Base-by-base conservation (phyloP, 495 filamentous ascomycete species). In the Wilcoxina mikolae region DNA sequence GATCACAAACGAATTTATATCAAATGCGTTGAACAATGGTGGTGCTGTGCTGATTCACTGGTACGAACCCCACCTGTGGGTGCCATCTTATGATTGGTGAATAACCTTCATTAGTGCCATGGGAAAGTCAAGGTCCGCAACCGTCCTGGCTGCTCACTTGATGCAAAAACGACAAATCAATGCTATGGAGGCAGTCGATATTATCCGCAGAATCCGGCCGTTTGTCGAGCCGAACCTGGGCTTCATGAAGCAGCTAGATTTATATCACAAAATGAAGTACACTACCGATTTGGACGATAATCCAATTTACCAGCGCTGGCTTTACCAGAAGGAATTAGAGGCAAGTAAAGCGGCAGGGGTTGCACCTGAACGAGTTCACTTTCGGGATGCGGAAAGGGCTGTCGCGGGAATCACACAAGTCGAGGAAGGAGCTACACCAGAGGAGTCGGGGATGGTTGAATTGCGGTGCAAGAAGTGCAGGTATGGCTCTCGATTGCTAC, bases 41-140 rank as follows among this genome's bases (percentile, higher is more conserved):
- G 81, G 81, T 33, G 72, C 73, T 29, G 82, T 85, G 24, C 72
- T 85, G 51, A 79, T 87, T 52, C 85, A 87, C 68, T 88, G 82
- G 85, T 86, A 62, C 70, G 71, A 67, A 38, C 28, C 31, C 56
- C 51, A 24, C 26, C n/a, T 44, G 28, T 20, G 39, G 7, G 17
- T 43, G 39, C 39, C 17, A 18, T 25, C 4, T 49, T n/a, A 17
- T 20, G 42, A 45, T 49, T 49, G 15, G 11, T 27, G 27, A 3
- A 18, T 54, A 10, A 27, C 25, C 45, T 10, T 44, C 55, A 68
- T 70, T 69, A 95, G 91, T 76, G 89, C 87, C 27, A 94, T 94
- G 87, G 91, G 91, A 28, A 90, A 89, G 70, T 94, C 87, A 49
- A 85, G 91, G 47, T 95, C 89, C 22, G 82, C 87, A 57, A 80